Evolutionary conservation across 139 green algal species (phyloP), one percentile per base, ranked within the genome.

Genomic region (Pseudopediastrum boryanum): DNA sequence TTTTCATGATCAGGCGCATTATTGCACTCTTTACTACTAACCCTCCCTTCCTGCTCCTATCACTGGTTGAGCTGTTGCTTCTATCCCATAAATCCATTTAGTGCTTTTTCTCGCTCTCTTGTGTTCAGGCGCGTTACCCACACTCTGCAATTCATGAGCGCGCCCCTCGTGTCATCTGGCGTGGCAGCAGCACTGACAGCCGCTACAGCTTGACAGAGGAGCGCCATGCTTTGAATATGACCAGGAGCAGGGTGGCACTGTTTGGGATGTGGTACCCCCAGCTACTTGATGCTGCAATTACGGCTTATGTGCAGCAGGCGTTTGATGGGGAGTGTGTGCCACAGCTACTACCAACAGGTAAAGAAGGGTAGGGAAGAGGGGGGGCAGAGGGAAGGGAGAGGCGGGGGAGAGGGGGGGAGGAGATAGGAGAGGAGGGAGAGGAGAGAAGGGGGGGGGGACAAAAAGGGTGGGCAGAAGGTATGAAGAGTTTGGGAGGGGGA

Each of bases 101-200:
- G n/a, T n/a, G n/a, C n/a, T n/a, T n/a, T n/a, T n/a, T n/a, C n/a
- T n/a, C n/a, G n/a, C n/a, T n/a, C n/a, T n/a, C n/a, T n/a, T n/a
- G n/a, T n/a, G n/a, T n/a, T n/a, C n/a, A n/a, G n/a, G 74, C 74
- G 9, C 46, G 59, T 2, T 64, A 78, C 74, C 74, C 61, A 4
- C 27, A 19, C 3, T 44, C 33, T 27, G 76, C 61, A 16, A 61
- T n/a, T 25, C 23, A 44, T 10, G 56, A 65, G 31, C 71, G 84
- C 6, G 2, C 69, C 21, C 75, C 41, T 25, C 52, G 76, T 27
- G 85, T 69, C 2, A 52, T 85, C 10, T 89, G 85, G 85, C 77
- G 85, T 16, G 85, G 85, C 64, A 77, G 65, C 61, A 85, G 80
- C 38, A 89, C 85, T 31, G 85, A 87, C 77, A 68, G 46, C 12